Evolutionary conservation across 768 basidiomycete species (phyloP).

Genomic region (Hemileccinum impolitum): DNA sequence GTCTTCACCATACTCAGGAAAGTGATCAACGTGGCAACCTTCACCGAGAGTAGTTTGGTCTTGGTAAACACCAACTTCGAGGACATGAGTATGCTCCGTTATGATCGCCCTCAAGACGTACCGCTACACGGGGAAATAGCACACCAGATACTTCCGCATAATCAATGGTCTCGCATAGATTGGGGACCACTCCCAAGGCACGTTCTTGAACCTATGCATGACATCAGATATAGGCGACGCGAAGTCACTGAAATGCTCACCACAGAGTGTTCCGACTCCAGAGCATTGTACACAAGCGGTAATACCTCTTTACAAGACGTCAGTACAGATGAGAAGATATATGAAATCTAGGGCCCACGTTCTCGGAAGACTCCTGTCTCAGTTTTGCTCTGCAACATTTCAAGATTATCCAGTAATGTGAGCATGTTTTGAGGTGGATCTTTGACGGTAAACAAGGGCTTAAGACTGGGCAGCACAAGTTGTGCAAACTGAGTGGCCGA

Average conservation of each 20-base stretch:
- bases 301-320: slow-evolving; percentile 68
- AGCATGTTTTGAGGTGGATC: slow-evolving; percentile 98
- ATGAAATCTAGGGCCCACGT: slow-evolving; percentile 48
- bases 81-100: slow-evolving; percentile 10
- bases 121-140: slow-evolving; percentile 90
- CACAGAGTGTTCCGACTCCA: slow-evolving; percentile 91
- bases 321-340: not conserved
- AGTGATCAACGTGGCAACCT: slow-evolving; percentile 83
- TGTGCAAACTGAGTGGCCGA: slow-evolving; percentile 77
- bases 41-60: slow-evolving; percentile 85
- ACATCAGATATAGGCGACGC: slow-evolving; percentile 3
- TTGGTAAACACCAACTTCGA: slow-evolving; percentile 86
- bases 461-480: slow-evolving; percentile 80
- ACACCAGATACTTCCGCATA: slow-evolving; percentile 92
- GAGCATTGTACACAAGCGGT: slow-evolving; percentile 90
- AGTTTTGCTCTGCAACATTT: slow-evolving; percentile 85
- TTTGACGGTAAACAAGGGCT: slow-evolving; percentile 84
- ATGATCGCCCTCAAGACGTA: slow-evolving; percentile 37
- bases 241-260: slow-evolving; percentile 37
- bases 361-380: slow-evolving; percentile 83
- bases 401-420: slow-evolving; percentile 85
- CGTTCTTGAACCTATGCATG: slow-evolving; percentile 81
- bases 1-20: slow-evolving; percentile 87
- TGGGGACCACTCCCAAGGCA: slow-evolving; percentile 79
- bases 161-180: slow-evolving; percentile 89